Percentiles rank a stretch among this genome's conserved stretches.
These are phyloP conservation scores for Obelidium mucronatum DNA, from an alignment of 192 early-diverging fungal genomes.

Conservation along the genomic window DNA sequence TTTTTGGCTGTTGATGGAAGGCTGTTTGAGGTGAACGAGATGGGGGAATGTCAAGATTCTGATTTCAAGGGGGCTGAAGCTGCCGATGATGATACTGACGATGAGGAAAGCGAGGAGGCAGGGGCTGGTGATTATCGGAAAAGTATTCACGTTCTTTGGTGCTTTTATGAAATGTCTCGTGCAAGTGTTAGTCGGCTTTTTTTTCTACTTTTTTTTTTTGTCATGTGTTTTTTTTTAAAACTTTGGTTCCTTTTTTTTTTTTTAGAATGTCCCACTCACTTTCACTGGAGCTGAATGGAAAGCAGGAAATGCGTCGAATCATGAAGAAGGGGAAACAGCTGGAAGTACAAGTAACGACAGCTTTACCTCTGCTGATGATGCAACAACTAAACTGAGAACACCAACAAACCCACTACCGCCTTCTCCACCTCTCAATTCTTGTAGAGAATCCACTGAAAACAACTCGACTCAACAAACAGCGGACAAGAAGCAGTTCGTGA, in stretches of 20 bases:
- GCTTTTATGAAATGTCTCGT: not conserved
- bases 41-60: constrained; percentile 3
- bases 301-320: too few species aligned
- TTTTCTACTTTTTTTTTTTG: not conserved
- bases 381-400: too few species aligned
- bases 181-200: not conserved
- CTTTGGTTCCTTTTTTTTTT: not conserved
- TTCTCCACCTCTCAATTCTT: too few species aligned
- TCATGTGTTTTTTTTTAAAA: not conserved
- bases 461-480: too few species aligned
- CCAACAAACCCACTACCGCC: too few species aligned
- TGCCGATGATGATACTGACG: not conserved
- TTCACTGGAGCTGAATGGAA: too few species aligned
- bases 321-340: too few species aligned
- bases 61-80: not conserved
- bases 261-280: too few species aligned
- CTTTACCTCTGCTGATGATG: too few species aligned
- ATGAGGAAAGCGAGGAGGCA: not conserved
- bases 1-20: constrained; percentile 4
- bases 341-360: too few species aligned
- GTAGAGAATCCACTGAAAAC: too few species aligned
- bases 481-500: too few species aligned
- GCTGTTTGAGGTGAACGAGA: not conserved
- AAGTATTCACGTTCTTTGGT: not conserved
- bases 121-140: not conserved